These are phyloP conservation scores for Takakia lepidozioides DNA, from an alignment of 225 moss, liverwort and hornwort genomes.

Conservation along the genomic window DNA sequence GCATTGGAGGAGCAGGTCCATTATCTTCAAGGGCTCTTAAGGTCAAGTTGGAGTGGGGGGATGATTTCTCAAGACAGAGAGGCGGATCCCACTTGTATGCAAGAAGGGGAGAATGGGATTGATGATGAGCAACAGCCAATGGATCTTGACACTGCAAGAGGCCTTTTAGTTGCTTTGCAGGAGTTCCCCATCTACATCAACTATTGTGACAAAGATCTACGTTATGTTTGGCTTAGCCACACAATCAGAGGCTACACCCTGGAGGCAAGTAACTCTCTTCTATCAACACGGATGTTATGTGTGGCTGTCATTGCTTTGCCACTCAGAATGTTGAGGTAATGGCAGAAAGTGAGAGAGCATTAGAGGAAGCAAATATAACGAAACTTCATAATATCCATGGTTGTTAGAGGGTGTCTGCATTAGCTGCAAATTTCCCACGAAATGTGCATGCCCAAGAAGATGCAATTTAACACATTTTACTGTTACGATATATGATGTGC, in stretches of 20 bases:
- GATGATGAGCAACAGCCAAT: conserved; percentile 2
- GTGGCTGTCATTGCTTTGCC: too few species aligned
- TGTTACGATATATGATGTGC: too few species aligned
- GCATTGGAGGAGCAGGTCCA: background rate
- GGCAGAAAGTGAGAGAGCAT: too few species aligned
- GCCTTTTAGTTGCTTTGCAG: conserved; percentile 8
- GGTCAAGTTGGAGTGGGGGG: background rate
- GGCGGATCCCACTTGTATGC: background rate
- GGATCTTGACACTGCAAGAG: conserved; percentile 4
- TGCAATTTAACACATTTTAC: too few species aligned
- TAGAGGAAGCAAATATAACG: too few species aligned
- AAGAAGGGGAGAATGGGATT: conserved; percentile 4
- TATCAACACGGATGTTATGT: too few species aligned
- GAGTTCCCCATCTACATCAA: conserved; percentile 14
- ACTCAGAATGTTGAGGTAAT: too few species aligned
- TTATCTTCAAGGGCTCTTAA: background rate
- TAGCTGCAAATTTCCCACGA: too few species aligned
- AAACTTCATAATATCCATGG: too few species aligned
- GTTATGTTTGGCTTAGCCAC: conserved; percentile 17
- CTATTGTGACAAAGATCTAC: conserved; percentile 13
- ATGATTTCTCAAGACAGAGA: background rate
- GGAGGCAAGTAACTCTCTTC: too few species aligned
- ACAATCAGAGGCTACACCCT: conserved; percentile 4
- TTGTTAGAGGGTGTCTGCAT: too few species aligned
- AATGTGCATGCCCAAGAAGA: too few species aligned